phyloP scores from a whole-genome alignment of 768 basidiomycete species.

The Boletus tylopilopsis region DNA sequence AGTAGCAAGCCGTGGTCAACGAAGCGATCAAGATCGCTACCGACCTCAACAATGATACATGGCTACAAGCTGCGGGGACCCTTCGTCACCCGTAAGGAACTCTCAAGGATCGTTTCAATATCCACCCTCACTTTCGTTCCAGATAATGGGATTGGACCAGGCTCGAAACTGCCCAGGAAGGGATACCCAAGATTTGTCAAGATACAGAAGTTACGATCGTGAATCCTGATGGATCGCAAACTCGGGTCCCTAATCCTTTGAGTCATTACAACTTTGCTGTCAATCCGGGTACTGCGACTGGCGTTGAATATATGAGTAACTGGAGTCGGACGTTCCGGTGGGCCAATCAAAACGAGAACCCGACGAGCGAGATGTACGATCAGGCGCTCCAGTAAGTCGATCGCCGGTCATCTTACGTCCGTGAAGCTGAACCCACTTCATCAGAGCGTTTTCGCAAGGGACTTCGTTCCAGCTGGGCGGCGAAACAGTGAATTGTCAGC shows the following conservation, averaged over 20 bases:
- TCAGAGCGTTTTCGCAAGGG: conserved; percentile 5
- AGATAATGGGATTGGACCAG: conserved; percentile 22
- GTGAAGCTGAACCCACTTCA: not conserved
- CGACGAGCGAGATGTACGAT: conserved; percentile 9
- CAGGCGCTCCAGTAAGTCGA: conserved; percentile 7
- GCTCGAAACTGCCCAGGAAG: not conserved
- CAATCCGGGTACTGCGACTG: not conserved
- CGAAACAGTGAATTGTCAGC: not conserved
- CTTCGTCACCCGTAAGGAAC: conserved; percentile 18
- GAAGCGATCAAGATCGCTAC: conserved; percentile 14
- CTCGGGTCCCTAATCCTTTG: conserved; percentile 7
- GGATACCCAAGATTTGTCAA: conserved; percentile 6
- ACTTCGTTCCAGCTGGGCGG: not conserved
- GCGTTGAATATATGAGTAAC: conserved; percentile 1
- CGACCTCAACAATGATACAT: not conserved
- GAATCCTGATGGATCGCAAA: not conserved
- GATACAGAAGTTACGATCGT: not conserved
- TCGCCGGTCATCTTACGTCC: too few species aligned
- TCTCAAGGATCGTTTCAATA: not conserved
- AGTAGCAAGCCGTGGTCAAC: conserved; percentile 17
- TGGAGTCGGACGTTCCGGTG: conserved; percentile 18
- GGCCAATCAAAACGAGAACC: not conserved
- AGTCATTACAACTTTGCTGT: conserved; percentile 9
- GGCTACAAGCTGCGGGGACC: conserved; percentile 10
- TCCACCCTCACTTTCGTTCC: not conserved